These are phyloP conservation scores for Bocquillonia castaneifolia DNA, from an alignment of 441 rosid species.

Conservation along the genomic window DNA sequence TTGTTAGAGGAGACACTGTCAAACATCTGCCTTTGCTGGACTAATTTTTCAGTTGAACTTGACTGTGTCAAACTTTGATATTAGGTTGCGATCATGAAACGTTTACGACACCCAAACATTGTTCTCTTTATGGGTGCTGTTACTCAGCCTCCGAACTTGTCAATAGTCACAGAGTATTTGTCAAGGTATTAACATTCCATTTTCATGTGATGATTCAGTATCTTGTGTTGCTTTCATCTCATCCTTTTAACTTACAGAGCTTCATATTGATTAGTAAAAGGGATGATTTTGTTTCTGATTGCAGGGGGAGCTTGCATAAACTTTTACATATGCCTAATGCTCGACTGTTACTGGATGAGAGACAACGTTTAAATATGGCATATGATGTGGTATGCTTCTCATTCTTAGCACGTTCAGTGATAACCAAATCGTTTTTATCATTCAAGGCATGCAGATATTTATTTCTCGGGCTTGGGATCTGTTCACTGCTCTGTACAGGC, in stretches of 20 bases:
- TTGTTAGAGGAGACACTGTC: constrained; percentile 5
- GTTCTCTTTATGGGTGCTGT: constrained; percentile 99
- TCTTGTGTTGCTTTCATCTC: background rate
- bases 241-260: background rate
- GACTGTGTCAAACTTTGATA: constrained; percentile 18
- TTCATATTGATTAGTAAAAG: background rate
- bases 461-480: constrained; percentile 15
- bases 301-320: constrained; percentile 89
- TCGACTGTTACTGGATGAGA: constrained; percentile 63
- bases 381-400: constrained; percentile 70
- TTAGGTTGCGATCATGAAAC: constrained; percentile 93
- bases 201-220: constrained; percentile 11
- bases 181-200: constrained; percentile 52
- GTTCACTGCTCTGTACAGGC: constrained; percentile 48
- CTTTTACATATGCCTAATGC: constrained; percentile 72
- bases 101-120: constrained; percentile 91
- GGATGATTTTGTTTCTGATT: constrained; percentile 23
- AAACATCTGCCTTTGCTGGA: background rate
- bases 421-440: too few species aligned
- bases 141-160: constrained; percentile 83
- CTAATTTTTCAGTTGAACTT: constrained; percentile 21
- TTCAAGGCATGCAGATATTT: too few species aligned
- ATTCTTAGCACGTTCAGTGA: background rate
- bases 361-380: constrained; percentile 82
- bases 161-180: constrained; percentile 92